phyloP scores from a whole-genome alignment of 176 grass and related monocot species.

The sorghum (Sorghum bicolor) region DNA sequence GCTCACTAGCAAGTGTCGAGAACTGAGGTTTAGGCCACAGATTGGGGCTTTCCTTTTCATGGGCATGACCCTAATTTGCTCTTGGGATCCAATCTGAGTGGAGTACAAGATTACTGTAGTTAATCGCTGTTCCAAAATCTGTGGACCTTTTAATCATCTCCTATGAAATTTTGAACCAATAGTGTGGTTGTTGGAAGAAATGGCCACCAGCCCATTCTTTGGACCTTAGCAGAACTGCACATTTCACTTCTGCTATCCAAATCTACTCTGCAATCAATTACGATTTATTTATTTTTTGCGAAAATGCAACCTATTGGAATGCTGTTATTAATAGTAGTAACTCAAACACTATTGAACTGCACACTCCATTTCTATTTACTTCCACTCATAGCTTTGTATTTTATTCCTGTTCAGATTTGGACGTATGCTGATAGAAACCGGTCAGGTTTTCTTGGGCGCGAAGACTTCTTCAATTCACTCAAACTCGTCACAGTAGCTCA shows the following conservation, averaged over 20 bases:
- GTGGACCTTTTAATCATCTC: background rate
- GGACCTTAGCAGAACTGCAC: background rate
- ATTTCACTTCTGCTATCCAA: background rate
- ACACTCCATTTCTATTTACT: background rate
- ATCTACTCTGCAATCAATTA: background rate
- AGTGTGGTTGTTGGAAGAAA: background rate
- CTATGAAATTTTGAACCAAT: background rate
- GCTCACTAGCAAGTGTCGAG: background rate
- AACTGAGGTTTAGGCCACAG: background rate
- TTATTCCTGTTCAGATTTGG: constrained; percentile 63
- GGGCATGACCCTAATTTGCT: background rate
- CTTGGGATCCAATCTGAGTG: background rate
- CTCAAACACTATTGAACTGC: background rate
- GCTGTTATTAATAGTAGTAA: background rate
- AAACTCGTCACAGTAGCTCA: constrained; percentile 90
- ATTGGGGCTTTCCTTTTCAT: background rate
- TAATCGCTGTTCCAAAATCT: background rate
- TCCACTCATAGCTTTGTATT: background rate
- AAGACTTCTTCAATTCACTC: constrained; percentile 88
- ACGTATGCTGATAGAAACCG: constrained; percentile 78
- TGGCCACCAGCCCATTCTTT: background rate
- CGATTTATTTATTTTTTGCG: background rate
- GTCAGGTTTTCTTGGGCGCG: constrained; percentile 79
- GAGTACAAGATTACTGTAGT: background rate
- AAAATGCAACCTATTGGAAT: background rate